Evolutionary conservation across 192 early-diverging fungal genomes (phyloP).

Genomic region (Powellomyces hirtus): DNA sequence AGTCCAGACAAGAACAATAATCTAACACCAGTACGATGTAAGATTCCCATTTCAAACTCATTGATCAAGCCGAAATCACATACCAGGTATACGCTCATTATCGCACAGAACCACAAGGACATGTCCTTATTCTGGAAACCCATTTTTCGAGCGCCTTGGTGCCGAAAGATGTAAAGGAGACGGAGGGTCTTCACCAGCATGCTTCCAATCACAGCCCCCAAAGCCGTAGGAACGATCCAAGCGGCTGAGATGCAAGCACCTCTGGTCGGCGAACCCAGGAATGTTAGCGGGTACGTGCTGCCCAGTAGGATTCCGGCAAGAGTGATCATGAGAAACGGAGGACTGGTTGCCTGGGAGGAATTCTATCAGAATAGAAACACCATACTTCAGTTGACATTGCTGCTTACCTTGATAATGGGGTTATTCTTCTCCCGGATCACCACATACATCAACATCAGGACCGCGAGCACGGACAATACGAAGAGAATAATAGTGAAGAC

Average conservation of each 20-base stretch:
- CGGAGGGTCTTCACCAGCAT: constrained; percentile 21
- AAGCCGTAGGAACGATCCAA: constrained; percentile 2
- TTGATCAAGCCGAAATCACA: not conserved
- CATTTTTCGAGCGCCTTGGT: not conserved
- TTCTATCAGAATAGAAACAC: too few species aligned
- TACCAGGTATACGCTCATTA: constrained; percentile 1
- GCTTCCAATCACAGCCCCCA: constrained; percentile 8
- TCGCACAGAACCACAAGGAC: not conserved
- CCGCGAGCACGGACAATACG: not conserved
- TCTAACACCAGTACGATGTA: not conserved
- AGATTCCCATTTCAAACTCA: not conserved
- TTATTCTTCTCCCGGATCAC: not conserved
- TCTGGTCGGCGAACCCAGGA: constrained; percentile 6
- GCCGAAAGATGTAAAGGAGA: constrained; percentile 14
- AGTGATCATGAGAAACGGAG: not conserved
- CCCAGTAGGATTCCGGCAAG: not conserved
- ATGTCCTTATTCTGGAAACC: not conserved
- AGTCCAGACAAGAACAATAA: constrained; percentile 15
- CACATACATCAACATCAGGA: not conserved
- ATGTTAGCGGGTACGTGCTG: constrained; percentile 6
- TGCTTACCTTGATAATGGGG: constrained; percentile 6
- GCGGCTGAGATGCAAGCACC: not conserved
- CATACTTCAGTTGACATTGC: too few species aligned
- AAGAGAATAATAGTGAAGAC: not conserved
- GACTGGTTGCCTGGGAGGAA: not conserved